Base-by-base conservation (phyloP, 176 grass and related monocot species). In the Ananas comosus region DNA sequence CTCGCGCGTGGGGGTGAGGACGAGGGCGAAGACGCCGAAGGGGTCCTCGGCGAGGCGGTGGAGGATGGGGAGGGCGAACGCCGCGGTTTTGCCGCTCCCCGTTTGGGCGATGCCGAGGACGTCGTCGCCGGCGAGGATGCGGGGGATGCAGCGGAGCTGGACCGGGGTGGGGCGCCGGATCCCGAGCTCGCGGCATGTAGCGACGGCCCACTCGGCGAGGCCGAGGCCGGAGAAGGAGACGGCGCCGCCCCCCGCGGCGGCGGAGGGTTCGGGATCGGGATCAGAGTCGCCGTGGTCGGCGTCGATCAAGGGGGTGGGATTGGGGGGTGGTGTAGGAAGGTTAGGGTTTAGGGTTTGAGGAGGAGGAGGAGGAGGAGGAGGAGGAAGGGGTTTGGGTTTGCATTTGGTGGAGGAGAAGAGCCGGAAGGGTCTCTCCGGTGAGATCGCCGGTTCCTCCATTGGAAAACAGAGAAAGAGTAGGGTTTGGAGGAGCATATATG, bases 31-130 rank as follows among this genome's bases (percentile, higher is more conserved):
- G 11, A 99, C 84, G 14, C 89, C 94, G 14, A 74, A 99, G 51
- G 81, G 79, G 72, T 90, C 82, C 84, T 99, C 78, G 12, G 84
- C 81, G 49, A 99, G 84, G 57, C 77, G 81, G 65, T 99, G 83
- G 21, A 93, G 80, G 51, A 99, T 99, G 22, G 94, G 94, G 18
- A 99, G 86, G 47, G 82, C 74, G 74, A 93, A 99, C 33, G 82
- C 82, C 12, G 89, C 94, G 61, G 89, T 99, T 84, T 99, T 97
- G 7, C 93, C 93, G 68, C 89, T 97, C 11, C 94, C 89, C 0
- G 94, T 97, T 74, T 91, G 84, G 2, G 94, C 89, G 61, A 97
- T 85, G 9, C 88, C 89, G 29, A 99, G 76, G 16, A 99, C 84
- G 53, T 93, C 84, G 69, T 83, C 87, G 2, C 92, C 92, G 12